Conservation (phyloP, 106 monocot species). For the Acorus calamus region DNA sequence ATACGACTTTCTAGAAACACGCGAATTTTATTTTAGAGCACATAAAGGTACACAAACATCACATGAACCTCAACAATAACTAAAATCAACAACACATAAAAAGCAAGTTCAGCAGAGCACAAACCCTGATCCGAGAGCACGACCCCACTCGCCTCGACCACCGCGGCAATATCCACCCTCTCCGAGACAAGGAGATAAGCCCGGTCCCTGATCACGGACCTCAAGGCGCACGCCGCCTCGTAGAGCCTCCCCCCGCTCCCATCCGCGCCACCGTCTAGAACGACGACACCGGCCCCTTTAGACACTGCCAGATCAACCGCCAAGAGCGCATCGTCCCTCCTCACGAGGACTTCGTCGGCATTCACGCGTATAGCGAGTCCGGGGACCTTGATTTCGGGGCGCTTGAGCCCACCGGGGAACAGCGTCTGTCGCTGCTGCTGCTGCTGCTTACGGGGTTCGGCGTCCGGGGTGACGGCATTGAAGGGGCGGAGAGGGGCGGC, state of each 20-base stretch:
- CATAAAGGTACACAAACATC: too few relatives aligned
- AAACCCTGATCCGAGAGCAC: slow-evolving; percentile 85
- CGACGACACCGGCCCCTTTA: slow-evolving; percentile 41
- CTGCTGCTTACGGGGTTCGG: not conserved
- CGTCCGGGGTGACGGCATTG: slow-evolving; percentile 3
- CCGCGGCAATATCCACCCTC: slow-evolving; percentile 83
- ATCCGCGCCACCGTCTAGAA: slow-evolving; percentile 42
- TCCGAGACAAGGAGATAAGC: slow-evolving; percentile 86
- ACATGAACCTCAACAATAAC: not conserved
- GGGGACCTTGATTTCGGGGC: slow-evolving; percentile 72
- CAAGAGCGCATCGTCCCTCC: not conserved
- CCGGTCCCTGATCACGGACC: slow-evolving; percentile 50
- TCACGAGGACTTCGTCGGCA: slow-evolving; percentile 35
- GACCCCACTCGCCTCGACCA: slow-evolving; percentile 73
- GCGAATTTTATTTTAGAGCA: too few relatives aligned
- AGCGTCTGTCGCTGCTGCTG: slow-evolving; percentile 40
- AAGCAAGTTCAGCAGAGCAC: not conserved
- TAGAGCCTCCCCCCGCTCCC: slow-evolving; percentile 60
- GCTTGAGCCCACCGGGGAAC: slow-evolving; percentile 83
- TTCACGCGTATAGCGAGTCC: slow-evolving; percentile 41
- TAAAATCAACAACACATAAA: not conserved
- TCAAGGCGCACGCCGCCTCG: slow-evolving; percentile 72
- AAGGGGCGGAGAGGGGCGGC: not conserved
- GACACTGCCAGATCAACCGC: slow-evolving; percentile 37
- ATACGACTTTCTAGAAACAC: too few relatives aligned